phyloP scores from a whole-genome alignment of 768 basidiomycete genomes.

The Pleurotus platypus region DNA sequence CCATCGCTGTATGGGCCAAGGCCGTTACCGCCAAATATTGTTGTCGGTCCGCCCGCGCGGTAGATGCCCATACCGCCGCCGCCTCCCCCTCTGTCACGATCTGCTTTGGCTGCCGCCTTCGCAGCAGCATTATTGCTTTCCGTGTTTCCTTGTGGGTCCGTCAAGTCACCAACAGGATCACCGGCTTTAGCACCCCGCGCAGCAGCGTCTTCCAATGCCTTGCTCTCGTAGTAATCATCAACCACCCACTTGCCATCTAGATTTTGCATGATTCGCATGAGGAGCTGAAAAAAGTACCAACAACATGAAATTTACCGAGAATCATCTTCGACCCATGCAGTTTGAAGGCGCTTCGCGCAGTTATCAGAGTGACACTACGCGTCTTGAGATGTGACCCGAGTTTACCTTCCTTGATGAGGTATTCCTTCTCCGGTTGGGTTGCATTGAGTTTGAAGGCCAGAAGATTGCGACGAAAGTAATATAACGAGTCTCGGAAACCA shows the following conservation, averaged over 20 bases:
- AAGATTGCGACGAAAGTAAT: constrained; percentile 92
- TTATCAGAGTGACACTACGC: constrained; percentile 90
- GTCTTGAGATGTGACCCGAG: constrained; percentile 87
- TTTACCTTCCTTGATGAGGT: constrained; percentile 84
- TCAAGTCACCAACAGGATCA: constrained; percentile 78
- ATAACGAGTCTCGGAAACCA: constrained; percentile 95
- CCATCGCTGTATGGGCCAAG: constrained; percentile 89
- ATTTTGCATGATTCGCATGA: neutral
- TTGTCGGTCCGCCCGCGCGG: constrained; percentile 89
- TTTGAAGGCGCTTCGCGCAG: constrained; percentile 91
- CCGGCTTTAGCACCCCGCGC: constrained; percentile 82
- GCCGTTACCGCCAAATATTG: constrained; percentile 82
- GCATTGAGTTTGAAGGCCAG: constrained; percentile 90
- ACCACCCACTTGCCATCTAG: constrained; percentile 88
- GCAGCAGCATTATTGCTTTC: constrained; percentile 25
- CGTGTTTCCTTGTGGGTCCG: constrained; percentile 57
- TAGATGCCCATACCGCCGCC: constrained; percentile 65
- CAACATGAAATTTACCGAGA: constrained; percentile 47
- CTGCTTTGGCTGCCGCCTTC: constrained; percentile 29
- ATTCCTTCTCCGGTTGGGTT: constrained; percentile 87
- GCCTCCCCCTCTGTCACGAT: constrained; percentile 49
- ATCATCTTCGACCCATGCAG: constrained; percentile 92
- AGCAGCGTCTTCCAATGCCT: constrained; percentile 69
- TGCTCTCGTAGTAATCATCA: constrained; percentile 96
- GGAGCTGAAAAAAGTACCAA: too few relatives aligned